Conservation (phyloP, 1,284 basidiomycete genomes). For the Marasmius sp. region DNA sequence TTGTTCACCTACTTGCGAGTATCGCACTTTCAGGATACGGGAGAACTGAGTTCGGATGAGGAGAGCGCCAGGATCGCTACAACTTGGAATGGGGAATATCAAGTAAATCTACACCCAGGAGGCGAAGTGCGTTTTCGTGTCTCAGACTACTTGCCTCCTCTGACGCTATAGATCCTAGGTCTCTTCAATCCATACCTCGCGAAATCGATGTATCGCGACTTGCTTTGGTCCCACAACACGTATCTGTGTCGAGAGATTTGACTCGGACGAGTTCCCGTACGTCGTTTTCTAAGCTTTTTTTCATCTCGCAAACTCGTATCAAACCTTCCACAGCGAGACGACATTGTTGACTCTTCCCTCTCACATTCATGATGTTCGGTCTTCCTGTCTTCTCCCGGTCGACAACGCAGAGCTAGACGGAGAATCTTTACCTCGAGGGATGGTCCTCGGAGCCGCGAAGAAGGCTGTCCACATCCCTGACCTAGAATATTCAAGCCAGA, state of each 20-base stretch:
- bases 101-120: neutral
- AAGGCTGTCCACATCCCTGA: neutral
- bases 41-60: neutral
- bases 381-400: neutral
- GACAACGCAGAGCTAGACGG: neutral
- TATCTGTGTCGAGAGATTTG: neutral
- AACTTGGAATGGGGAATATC: neutral
- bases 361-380: neutral
- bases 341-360: neutral
- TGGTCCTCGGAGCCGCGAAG: neutral
- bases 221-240: neutral
- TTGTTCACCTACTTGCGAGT: neutral
- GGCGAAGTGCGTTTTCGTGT: neutral
- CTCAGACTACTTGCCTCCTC: neutral
- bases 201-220: neutral
- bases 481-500: neutral
- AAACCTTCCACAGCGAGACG: neutral
- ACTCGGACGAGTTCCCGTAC: neutral
- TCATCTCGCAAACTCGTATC: neutral
- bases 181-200: neutral
- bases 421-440: neutral
- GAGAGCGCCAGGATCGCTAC: neutral
- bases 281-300: neutral
- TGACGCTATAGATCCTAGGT: neutral
- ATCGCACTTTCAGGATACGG: neutral